These are phyloP conservation scores for Kwoniella sp. DNA, from an alignment of 768 basidiomycete species.

Conservation along the genomic window DNA sequence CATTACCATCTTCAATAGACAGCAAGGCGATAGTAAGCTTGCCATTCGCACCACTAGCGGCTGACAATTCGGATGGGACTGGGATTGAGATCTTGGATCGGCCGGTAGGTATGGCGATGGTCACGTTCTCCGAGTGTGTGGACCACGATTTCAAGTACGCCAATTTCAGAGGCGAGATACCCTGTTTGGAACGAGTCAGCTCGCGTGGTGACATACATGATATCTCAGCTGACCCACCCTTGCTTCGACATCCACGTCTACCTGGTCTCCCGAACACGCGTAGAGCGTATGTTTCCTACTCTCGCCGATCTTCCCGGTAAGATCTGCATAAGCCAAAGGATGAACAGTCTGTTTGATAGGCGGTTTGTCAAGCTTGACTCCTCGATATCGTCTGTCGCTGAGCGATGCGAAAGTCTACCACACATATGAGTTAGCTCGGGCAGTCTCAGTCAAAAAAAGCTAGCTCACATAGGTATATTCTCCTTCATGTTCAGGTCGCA, in stretches of 20 bases:
- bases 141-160: slow-evolving; percentile 60
- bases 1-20: slow-evolving; percentile 82
- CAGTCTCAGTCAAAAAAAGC: neutral
- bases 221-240: slow-evolving; percentile 59
- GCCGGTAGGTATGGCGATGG: slow-evolving; percentile 57
- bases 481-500: slow-evolving; percentile 86
- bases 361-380: slow-evolving; percentile 68
- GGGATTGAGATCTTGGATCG: slow-evolving; percentile 65
- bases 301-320: slow-evolving; percentile 29
- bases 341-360: slow-evolving; percentile 87
- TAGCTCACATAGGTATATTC: slow-evolving; percentile 72
- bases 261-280: slow-evolving; percentile 75
- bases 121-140: slow-evolving; percentile 33
- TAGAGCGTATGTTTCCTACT: slow-evolving; percentile 38
- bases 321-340: slow-evolving; percentile 65
- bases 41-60: slow-evolving; percentile 37
- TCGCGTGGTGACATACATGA: neutral
- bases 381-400: slow-evolving; percentile 81
- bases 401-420: slow-evolving; percentile 65
- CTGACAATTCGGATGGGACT: slow-evolving; percentile 39
- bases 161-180: slow-evolving; percentile 86
- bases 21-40: slow-evolving; percentile 59
- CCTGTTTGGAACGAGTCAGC: slow-evolving; percentile 59
- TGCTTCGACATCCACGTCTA: slow-evolving; percentile 79
- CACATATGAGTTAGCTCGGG: neutral